Evolutionary conservation across 805 yeast species (phyloP).

Genomic region (Isabelozyma rhagii): DNA sequence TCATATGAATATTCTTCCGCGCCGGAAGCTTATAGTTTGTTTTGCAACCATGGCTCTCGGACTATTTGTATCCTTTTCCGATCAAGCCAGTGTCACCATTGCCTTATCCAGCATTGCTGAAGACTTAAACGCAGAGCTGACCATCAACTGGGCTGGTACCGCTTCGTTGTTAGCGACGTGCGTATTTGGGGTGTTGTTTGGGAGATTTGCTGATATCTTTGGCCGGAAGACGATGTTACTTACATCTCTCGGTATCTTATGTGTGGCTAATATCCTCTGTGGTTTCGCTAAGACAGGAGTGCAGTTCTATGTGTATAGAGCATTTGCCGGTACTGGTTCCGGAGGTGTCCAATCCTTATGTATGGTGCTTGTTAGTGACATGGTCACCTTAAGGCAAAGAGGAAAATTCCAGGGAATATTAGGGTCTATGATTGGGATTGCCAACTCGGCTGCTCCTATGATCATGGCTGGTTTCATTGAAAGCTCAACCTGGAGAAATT

Average conservation of each 20-base stretch:
- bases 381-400: slow-evolving; percentile 51
- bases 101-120: slow-evolving; percentile 44
- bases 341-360: slow-evolving; percentile 54
- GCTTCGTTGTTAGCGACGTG: slow-evolving; percentile 66
- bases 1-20: slow-evolving; percentile 39
- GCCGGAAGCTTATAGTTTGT: slow-evolving; percentile 28
- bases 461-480: slow-evolving; percentile 48
- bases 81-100: slow-evolving; percentile 43
- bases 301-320: slow-evolving; percentile 48
- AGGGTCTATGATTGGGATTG: slow-evolving; percentile 47
- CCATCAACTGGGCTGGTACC: slow-evolving; percentile 70
- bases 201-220: slow-evolving; percentile 64
- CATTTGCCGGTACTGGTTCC: slow-evolving; percentile 57
- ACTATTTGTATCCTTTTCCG: slow-evolving; percentile 38
- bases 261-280: slow-evolving; percentile 41
- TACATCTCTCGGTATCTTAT: slow-evolving; percentile 42
- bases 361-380: slow-evolving; percentile 53
- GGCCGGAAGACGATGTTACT: slow-evolving; percentile 50
- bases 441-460: slow-evolving; percentile 54
- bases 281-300: slow-evolving; percentile 42
- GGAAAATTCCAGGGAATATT: slow-evolving; percentile 55
- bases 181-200: slow-evolving; percentile 73
- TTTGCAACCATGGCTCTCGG: slow-evolving; percentile 33
- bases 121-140: slow-evolving; percentile 39
- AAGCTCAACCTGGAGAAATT: slow-evolving; percentile 48